phyloP scores from a whole-genome alignment of 2,329 filamentous ascomycete species.

The Aspergillus nomiae region DNA sequence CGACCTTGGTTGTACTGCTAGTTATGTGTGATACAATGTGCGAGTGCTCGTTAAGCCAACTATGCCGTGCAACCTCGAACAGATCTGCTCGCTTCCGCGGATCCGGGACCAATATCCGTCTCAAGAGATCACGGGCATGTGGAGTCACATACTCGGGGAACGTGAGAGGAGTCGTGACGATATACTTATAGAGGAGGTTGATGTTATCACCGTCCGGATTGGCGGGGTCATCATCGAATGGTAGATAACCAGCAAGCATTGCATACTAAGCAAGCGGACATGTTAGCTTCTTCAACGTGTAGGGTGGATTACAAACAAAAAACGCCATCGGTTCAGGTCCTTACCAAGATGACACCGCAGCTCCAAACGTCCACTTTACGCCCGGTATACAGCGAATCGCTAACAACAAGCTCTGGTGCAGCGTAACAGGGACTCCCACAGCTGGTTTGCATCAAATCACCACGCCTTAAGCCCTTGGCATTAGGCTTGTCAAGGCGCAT shows the following conservation, averaged over 20 bases:
- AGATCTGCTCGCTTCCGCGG: conserved; percentile 92
- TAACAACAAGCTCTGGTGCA: conserved; percentile 94
- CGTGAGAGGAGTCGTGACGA: conserved; percentile 92
- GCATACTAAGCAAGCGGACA: conserved; percentile 71
- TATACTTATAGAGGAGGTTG: conserved; percentile 98
- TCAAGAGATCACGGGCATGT: conserved; percentile 87
- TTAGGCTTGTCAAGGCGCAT: conserved; percentile 81
- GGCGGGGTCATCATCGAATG: conserved; percentile 96
- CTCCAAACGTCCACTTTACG: conserved; percentile 99
- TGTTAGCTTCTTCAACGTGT: not conserved
- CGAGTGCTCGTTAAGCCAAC: conserved; percentile 97
- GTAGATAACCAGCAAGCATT: conserved; percentile 96
- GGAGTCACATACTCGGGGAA: conserved; percentile 99
- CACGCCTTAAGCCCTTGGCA: conserved; percentile 73
- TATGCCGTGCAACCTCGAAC: conserved; percentile 96
- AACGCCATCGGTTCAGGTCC: conserved; percentile 37
- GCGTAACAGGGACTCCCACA: conserved; percentile 98
- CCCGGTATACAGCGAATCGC: conserved; percentile 94
- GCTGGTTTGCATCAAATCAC: conserved; percentile 98
- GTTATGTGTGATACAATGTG: conserved; percentile 96
- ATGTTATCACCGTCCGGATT: conserved; percentile 99
- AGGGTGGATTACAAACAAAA: not conserved
- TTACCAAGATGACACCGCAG: conserved; percentile 94
- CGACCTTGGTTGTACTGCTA: conserved; percentile 84
- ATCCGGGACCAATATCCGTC: conserved; percentile 92